phyloP scores from a whole-genome alignment of 768 basidiomycete genomes.

The Naganishia onofrii region DNA sequence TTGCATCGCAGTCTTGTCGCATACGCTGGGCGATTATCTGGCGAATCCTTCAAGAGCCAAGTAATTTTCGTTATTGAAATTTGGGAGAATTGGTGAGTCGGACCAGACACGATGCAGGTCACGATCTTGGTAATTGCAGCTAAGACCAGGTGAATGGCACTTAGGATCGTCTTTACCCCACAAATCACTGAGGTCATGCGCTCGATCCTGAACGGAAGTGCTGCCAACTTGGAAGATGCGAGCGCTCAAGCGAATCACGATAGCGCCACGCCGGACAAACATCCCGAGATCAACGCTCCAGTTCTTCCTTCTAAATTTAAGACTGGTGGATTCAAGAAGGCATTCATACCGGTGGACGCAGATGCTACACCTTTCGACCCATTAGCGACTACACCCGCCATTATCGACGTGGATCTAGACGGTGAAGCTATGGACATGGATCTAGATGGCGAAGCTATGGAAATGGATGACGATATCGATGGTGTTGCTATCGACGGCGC shows the following conservation, averaged over 20 bases:
- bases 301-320: constrained; percentile 18
- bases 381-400: constrained; percentile 37
- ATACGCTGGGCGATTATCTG: constrained; percentile 92
- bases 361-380: constrained; percentile 40
- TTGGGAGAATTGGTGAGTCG: constrained; percentile 82
- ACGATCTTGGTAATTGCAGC: neutral
- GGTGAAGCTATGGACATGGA: constrained; percentile 55
- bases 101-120: neutral
- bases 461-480: constrained; percentile 39
- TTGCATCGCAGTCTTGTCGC: constrained; percentile 73
- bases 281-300: constrained; percentile 33
- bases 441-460: constrained; percentile 56
- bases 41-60: constrained; percentile 92
- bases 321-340: constrained; percentile 45
- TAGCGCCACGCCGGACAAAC: constrained; percentile 6
- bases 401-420: constrained; percentile 53
- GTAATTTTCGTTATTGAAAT: constrained; percentile 84
- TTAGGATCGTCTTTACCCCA: constrained; percentile 81
- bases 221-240: constrained; percentile 30
- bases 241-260: neutral
- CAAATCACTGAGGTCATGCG: constrained; percentile 76
- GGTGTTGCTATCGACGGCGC: constrained; percentile 52
- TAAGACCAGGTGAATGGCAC: neutral
- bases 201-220: constrained; percentile 62
- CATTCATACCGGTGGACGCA: constrained; percentile 43